Evolutionary conservation across 208 protist genomes (phyloP), one percentile per base, ranked within the genome.

Genomic region (Trypanosoma lewisi): DNA sequence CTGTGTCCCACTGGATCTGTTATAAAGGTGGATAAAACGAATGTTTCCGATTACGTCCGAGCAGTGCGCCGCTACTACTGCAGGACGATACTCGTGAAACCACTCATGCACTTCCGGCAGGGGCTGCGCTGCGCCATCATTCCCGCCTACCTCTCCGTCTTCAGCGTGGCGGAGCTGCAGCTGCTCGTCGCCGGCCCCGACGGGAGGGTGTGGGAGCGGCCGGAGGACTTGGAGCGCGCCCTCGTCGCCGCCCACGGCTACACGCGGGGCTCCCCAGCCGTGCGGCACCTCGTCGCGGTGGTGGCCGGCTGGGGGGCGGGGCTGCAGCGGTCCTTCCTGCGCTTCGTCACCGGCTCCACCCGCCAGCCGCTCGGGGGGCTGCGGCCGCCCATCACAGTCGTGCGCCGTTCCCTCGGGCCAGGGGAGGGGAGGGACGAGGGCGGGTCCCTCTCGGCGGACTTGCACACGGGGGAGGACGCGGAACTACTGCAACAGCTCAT

Each of bases 301-400:
- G 71, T 95, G 12, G 70, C 77, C 2, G 33, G 45, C n/a, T 91
- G 82, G 83, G 64, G 27, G 31, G 80, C 76, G 7, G 16, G 34
- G 41, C 41, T 83, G 64, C 90, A 96, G 65, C 85, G 82, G 16
- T 41, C 55, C 14, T 94, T 96, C 61, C 52, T 96, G 44, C 77
- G 72, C 31, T 96, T 96, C 70, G 73, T 96, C 14, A 90, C 86
- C 0, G 90, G 90, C 30, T 88, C 84, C 27, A 74, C 73, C 25
- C 72, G 73, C 6, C 45, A 92, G 19, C 84, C 84, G 2, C 53
- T 78, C 17, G 80, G 78, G 11, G 90, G 85, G 7, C 44, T 93
- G 42, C 71, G 67, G 28, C 73, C 73, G 9, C 73, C 72, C 39
- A 89, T 95, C 68, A 95, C 81, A 27, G 73, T 95, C 30, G 86